A percentile compares a stretch with the other conserved stretches of the same genome.
phyloP scores from a whole-genome alignment of 1,284 basidiomycete genomes.

The Phellopilus nigrolimitatus region DNA sequence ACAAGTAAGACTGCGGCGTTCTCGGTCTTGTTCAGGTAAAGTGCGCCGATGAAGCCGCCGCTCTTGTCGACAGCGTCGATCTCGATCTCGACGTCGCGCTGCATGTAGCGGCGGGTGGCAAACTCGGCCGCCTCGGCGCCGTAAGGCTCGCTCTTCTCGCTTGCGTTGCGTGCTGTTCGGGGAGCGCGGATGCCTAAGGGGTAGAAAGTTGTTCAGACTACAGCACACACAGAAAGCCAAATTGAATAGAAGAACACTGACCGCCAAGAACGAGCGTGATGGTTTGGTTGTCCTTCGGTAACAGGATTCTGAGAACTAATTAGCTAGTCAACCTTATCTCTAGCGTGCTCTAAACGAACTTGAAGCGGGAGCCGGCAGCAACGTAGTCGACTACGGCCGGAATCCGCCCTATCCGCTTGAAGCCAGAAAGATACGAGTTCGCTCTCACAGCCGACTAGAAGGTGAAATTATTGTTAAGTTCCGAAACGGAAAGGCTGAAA shows the following conservation, averaged over 20 bases:
- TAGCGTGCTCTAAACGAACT: conserved; percentile 57
- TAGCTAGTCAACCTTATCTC: background rate
- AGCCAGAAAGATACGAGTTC: conserved; percentile 81
- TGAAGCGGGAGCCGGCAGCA: conserved; percentile 89
- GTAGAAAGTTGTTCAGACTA: conserved; percentile 9
- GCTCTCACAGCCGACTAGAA: conserved; percentile 67
- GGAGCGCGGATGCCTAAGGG: conserved; percentile 82
- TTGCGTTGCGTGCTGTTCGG: conserved; percentile 72
- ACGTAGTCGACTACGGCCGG: conserved; percentile 92
- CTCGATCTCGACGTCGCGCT: conserved; percentile 92
- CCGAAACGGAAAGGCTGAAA: conserved; percentile 12
- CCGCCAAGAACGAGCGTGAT: conserved; percentile 86
- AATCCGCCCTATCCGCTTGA: conserved; percentile 86
- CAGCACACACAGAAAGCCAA: conserved; percentile 8
- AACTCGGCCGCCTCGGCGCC: conserved; percentile 84
- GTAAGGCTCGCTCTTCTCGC: conserved; percentile 88
- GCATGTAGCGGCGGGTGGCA: conserved; percentile 78
- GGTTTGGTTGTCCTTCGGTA: conserved; percentile 90
- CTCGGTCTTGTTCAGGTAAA: conserved; percentile 78
- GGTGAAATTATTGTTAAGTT: conserved; percentile 14
- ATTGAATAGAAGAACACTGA: conserved; percentile 29
- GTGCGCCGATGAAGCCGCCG: conserved; percentile 91
- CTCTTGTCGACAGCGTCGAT: conserved; percentile 90
- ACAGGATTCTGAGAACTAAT: conserved; percentile 51
- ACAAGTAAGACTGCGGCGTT: conserved; percentile 83